Evolutionary conservation across 108 stramenopile genomes (phyloP).

Genomic region (Cyclotella kingstonii): DNA sequence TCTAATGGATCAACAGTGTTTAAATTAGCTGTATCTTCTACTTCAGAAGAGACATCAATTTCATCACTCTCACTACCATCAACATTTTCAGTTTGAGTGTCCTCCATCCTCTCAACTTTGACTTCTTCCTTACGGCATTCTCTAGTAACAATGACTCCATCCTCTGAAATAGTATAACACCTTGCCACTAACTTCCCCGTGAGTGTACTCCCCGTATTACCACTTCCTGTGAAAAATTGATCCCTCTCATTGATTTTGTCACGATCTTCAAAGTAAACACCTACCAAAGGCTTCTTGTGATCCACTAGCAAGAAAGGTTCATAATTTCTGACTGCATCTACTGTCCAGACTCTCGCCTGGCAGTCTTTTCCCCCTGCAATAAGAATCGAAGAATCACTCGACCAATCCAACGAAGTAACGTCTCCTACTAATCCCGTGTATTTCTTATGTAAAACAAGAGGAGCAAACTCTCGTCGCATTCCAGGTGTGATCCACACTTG

Average conservation of each 20-base stretch:
- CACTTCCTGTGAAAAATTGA: conserved; percentile 29
- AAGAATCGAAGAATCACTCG: conserved; percentile 80
- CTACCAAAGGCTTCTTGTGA: conserved; percentile 77
- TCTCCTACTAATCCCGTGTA: conserved; percentile 91
- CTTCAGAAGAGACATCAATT: conserved; percentile 78
- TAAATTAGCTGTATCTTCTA: no score
- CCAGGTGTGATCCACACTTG: conserved; percentile 94
- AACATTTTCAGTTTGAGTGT: conserved; percentile 44
- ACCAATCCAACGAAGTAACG: conserved; percentile 85
- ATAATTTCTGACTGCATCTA: conserved; percentile 76
- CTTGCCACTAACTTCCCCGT: conserved; percentile 45
- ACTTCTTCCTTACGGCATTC: conserved; percentile 53
- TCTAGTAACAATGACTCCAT: conserved; percentile 93
- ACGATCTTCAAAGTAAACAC: conserved; percentile 63
- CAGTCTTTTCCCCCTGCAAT: conserved; percentile 80
- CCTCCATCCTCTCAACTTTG: conserved; percentile 16
- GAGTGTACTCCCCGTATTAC: conserved; percentile 37
- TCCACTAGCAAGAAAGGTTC: conserved; percentile 82
- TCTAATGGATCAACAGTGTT: no score
- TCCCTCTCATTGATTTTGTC: conserved; percentile 40
- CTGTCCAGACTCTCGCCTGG: conserved; percentile 88
- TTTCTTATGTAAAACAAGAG: conserved; percentile 85
- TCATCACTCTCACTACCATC: conserved; percentile 63
- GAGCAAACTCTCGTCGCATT: conserved; percentile 87
- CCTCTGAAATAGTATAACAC: conserved; percentile 82